Evolutionary conservation across 495 filamentous ascomycete species (phyloP).

Genomic region (Penicillium maclennaniae): DNA sequence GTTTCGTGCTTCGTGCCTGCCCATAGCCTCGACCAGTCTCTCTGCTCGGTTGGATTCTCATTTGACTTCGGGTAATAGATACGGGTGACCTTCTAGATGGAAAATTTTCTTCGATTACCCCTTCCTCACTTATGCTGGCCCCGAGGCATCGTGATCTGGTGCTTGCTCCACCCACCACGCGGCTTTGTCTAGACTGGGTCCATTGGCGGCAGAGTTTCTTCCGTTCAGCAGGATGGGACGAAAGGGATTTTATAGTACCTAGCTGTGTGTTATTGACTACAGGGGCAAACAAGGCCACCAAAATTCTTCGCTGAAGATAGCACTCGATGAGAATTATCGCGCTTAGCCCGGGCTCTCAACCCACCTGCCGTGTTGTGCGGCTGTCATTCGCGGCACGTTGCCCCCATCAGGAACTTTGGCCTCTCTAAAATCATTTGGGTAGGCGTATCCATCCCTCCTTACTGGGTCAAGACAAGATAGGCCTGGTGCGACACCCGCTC

Average conservation of each 20-base stretch:
- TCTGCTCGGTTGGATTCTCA: neutral
- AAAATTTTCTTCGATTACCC: neutral
- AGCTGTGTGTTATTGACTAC: neutral
- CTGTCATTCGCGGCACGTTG: slow-evolving; percentile 11
- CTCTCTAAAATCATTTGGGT: neutral
- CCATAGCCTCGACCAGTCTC: neutral
- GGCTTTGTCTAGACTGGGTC: slow-evolving; percentile 24
- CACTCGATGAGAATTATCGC: slow-evolving; percentile 4
- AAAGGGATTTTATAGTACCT: neutral
- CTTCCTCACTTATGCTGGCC: neutral
- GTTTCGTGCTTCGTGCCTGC: neutral
- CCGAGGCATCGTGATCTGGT: neutral
- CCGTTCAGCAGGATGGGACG: slow-evolving; percentile 7
- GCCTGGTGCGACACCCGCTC: neutral
- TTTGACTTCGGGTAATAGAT: neutral
- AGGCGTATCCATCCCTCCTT: neutral
- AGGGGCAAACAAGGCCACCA: neutral
- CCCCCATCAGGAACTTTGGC: slow-evolving; percentile 5
- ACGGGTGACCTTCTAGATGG: neutral
- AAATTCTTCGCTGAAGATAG: neutral
- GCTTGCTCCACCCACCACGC: slow-evolving; percentile 11
- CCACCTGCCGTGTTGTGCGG: slow-evolving; percentile 16
- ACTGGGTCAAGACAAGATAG: neutral
- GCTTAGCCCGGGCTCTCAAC: slow-evolving; percentile 13
- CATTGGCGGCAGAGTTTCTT: slow-evolving; percentile 28